Conservation (phyloP, 306 rosid genomes). For the Crataegus laevigata region DNA sequence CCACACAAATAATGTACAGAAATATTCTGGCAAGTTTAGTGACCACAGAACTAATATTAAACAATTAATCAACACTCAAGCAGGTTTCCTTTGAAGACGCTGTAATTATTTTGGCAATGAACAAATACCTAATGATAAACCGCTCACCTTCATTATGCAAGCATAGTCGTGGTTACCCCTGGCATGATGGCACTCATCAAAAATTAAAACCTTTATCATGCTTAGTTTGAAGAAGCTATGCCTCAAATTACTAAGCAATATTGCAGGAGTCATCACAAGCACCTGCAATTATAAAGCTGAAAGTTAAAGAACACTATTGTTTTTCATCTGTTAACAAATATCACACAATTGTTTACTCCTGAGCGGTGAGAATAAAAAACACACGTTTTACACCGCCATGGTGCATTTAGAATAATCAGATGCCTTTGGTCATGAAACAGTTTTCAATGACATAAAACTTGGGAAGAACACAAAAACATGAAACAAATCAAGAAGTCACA, state of each 20-base stretch:
- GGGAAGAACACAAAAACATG: no score
- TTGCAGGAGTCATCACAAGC: conserved; percentile 80
- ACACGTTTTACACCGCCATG: not conserved
- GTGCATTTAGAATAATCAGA: no score
- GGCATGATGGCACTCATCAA: conserved; percentile 93
- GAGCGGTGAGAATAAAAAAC: no score
- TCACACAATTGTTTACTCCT: not conserved
- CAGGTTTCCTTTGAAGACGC: not conserved
- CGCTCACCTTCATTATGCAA: conserved; percentile 65
- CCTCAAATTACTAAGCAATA: conserved; percentile 62
- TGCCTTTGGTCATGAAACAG: no score
- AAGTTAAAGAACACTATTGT: not conserved
- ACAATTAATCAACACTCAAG: not conserved
- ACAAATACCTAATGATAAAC: conserved; percentile 1
- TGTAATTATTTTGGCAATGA: not conserved
- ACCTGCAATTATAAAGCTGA: conserved; percentile 33
- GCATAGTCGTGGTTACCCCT: conserved; percentile 62
- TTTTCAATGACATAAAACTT: no score
- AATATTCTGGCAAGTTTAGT: not conserved
- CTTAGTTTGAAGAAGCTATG: conserved; percentile 54
- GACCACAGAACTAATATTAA: not conserved
- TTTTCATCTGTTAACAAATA: not conserved
- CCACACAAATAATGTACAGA: not conserved
- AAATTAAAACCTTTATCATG: conserved; percentile 68
- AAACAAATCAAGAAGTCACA: no score